Conservation (phyloP, 2,329 filamentous ascomycete species). For the Xylariaceae sp. region DNA sequence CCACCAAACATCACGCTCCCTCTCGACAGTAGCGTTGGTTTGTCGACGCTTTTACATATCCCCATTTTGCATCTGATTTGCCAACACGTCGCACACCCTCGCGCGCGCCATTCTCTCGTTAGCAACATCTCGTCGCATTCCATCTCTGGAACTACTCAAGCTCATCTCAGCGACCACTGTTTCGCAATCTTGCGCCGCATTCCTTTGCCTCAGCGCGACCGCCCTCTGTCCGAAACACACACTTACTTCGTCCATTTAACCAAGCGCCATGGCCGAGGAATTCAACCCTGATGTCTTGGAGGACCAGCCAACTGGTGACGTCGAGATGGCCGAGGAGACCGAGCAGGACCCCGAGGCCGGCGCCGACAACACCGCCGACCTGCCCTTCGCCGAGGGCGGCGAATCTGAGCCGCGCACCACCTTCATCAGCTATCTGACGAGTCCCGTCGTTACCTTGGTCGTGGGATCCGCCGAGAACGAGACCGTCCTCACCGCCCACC, state of each 20-base stretch:
- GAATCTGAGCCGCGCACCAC: slow-evolving; percentile 35
- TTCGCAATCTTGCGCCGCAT: too few species aligned
- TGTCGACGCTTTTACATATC: too few species aligned
- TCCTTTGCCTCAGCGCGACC: too few species aligned
- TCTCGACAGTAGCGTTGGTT: too few species aligned
- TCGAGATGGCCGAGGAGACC: slow-evolving; percentile 33
- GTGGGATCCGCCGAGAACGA: slow-evolving; percentile 58
- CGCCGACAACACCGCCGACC: slow-evolving; percentile 25
- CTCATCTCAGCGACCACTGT: too few species aligned
- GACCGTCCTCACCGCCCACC: slow-evolving; percentile 71
- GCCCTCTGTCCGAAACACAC: too few species aligned
- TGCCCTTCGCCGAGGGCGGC: slow-evolving; percentile 38
- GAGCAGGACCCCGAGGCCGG: slow-evolving; percentile 27
- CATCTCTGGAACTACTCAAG: too few species aligned
- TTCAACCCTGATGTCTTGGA: slow-evolving; percentile 26
- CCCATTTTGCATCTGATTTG: too few species aligned
- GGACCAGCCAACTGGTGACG: slow-evolving; percentile 26
- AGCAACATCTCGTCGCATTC: too few species aligned
- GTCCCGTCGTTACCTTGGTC: slow-evolving; percentile 65
- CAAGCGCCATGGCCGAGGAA: slow-evolving; percentile 27
- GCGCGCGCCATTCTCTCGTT: too few species aligned
- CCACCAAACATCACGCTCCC: too few species aligned
- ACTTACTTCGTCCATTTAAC: neutral
- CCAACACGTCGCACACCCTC: too few species aligned
- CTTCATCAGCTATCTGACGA: slow-evolving; percentile 60